Evolutionary conservation across 106 monocot species (phyloP).

Genomic region (Dendrobium officinale): DNA sequence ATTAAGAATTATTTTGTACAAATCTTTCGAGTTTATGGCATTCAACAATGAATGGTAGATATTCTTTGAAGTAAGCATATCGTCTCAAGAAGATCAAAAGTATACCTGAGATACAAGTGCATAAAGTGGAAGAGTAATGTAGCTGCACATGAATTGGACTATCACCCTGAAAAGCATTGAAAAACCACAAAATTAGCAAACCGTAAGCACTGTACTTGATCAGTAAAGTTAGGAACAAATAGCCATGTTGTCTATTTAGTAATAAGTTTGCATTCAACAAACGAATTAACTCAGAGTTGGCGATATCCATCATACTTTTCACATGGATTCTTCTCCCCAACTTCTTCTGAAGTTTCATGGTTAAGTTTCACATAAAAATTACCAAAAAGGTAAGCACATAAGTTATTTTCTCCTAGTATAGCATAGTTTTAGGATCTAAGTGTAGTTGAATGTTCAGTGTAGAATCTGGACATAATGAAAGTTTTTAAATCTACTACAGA

Average conservation of each 20-base stretch:
- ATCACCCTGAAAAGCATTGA: constrained; percentile 21
- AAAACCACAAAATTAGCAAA: not conserved
- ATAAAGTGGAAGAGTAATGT: constrained; percentile 78
- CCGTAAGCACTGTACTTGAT: not conserved
- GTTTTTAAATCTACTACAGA: too few species aligned
- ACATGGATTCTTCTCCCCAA: not conserved
- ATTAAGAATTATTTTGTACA: not conserved
- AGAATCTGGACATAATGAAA: too few species aligned
- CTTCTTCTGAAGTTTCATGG: too few species aligned
- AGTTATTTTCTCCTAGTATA: too few species aligned
- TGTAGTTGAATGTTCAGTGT: too few species aligned
- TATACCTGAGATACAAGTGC: constrained; percentile 72
- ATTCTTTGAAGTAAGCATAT: not conserved
- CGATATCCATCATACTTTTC: not conserved
- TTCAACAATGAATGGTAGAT: not conserved
- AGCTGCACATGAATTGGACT: constrained; percentile 67
- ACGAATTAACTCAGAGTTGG: not conserved
- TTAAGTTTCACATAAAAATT: too few species aligned
- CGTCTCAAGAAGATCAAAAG: not conserved
- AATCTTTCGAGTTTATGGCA: not conserved
- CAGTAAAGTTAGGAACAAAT: not conserved
- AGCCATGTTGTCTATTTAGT: not conserved
- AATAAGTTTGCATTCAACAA: not conserved
- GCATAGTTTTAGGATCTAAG: too few species aligned
- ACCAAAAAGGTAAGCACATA: too few species aligned